Base-by-base conservation (phyloP, 192 early-diverging fungal species). In the Umbelopsis vinacea region DNA sequence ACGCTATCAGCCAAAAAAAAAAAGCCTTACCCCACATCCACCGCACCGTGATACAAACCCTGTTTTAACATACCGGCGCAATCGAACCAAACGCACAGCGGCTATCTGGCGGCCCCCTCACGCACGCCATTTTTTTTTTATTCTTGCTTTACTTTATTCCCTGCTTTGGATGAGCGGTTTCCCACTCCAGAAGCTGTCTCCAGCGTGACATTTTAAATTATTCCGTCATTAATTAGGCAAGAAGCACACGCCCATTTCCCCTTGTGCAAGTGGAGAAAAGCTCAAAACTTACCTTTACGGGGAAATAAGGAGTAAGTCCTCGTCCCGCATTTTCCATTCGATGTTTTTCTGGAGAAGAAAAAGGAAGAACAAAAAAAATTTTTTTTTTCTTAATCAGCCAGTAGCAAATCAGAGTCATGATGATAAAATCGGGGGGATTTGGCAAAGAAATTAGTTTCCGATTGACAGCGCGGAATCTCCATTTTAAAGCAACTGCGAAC, bases 21-120 rank as follows among this genome's bases (percentile, higher is more conserved):
- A 22, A 54, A 54, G 26, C 53, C 53, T 54, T 24, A 54, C 53
- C 53, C 53, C 53, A 54, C 53, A 54, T 22, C n/a, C 50, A 52
- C 50, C 53, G 22, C 53, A 22, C 23, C 53, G 53, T 54, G 21
- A 26, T 22, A 54, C 53, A 54, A 54, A 54, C 53, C 53, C 53
- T 54, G 53, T 54, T 54, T 54, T 54, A 12, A 54, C 40, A 43
- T 43, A 43, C 40, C 40, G 40, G 40, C 40, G 40, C 40, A 1
- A 43, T 43, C 29, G 29, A 29, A 29, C 29, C 29, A 29, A 29
- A 43, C 3, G 40, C 40, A 12, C 6, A 12, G 40, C 40, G 40
- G 40, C 40, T 12, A 43, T 43, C 6, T 43, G 40, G 40, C 40
- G 40, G 40, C 40, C 40, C 38, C 38, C 38, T 6, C 40, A 43